These are phyloP conservation scores for Dichotomopilus funicola DNA, from an alignment of 2,329 filamentous ascomycete genomes.

Conservation along the genomic window DNA sequence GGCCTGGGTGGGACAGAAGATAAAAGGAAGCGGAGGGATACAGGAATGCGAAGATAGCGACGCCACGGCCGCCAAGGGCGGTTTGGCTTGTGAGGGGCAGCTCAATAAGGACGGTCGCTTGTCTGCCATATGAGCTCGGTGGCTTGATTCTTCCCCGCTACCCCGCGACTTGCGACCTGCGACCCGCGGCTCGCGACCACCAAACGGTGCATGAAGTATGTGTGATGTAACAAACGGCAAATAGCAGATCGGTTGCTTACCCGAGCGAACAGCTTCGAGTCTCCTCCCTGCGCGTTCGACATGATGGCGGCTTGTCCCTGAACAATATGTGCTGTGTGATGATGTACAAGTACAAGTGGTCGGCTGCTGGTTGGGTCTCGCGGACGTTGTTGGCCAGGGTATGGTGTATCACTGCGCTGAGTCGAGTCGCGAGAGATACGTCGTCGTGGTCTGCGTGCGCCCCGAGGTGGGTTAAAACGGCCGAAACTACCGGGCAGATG, in stretches of 20 bases:
- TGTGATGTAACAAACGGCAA: not conserved
- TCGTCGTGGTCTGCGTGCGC: no score
- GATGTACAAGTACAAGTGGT: not conserved
- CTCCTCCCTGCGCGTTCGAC: conserved; percentile 58
- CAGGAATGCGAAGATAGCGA: not conserved
- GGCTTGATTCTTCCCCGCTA: conserved; percentile 4
- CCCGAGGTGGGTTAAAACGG: no score
- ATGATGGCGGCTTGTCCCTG: conserved; percentile 33
- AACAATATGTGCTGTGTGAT: not conserved
- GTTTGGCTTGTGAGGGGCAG: conserved; percentile 3
- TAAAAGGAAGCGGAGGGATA: not conserved
- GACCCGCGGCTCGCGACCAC: not conserved
- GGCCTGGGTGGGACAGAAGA: not conserved
- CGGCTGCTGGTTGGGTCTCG: not conserved
- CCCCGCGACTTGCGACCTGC: not conserved
- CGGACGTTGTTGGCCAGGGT: no score
- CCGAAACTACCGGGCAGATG: not conserved
- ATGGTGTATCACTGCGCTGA: not conserved
- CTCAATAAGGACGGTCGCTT: not conserved
- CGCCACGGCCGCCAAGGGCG: conserved; percentile 6
- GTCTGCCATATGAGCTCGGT: not conserved
- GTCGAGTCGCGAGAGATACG: not conserved
- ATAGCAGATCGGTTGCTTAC: conserved; percentile 47
- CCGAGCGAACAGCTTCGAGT: conserved; percentile 98
- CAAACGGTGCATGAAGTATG: not conserved